Evolutionary conservation across 2,329 filamentous ascomycete species (phyloP), one percentile per base, ranked within the genome.

Genomic region (Cercospora zeae-maydis): DNA sequence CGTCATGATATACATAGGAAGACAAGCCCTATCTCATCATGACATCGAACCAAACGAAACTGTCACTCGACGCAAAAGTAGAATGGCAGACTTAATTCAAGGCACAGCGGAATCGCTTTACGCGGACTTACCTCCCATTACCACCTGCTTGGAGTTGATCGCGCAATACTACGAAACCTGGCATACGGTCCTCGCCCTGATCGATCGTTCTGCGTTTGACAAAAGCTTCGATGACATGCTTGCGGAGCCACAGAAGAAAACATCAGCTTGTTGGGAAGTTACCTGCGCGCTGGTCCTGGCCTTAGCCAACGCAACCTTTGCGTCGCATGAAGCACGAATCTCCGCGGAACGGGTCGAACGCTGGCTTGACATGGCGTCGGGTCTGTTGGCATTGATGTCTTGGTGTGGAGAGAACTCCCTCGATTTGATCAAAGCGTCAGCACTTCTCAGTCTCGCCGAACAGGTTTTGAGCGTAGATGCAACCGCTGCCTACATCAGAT

Each of bases 131-230:
- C 34, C 49, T 14, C 61, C 55, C 13, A 4, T 63, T 9, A 34
- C 49, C 11, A 53, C 42, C 21, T 63, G 47, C 33, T 34, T 33
- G 19, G 64, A 60, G 27, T 45, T 66, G 24, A 49, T 62, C n/a
- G 33, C 45, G 21, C 33, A 62, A 30, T 66, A 64, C 45, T 63
- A 64, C 27, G 52, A 64, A 1, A 64, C 64, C 37, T 66, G 60
- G 47, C 37, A 64, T 36, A 64, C 59, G 1, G 47, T 64, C 7
- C 60, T 60, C 16, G 49, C 49, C 3, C 33, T 66, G 9, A 14
- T 62, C 3, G 59, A 64, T 49, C 36, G 57, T 10, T 30, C 33
- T 4, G 13, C 16, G 1, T 64, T 66, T 21, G 53, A 45, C 5
- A 34, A 21, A 24, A 51, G 55, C 27, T 62, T 59, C 33, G 45